Conservation (phyloP, 2,329 filamentous ascomycete species). For the Aureobasidium sp. region DNA sequence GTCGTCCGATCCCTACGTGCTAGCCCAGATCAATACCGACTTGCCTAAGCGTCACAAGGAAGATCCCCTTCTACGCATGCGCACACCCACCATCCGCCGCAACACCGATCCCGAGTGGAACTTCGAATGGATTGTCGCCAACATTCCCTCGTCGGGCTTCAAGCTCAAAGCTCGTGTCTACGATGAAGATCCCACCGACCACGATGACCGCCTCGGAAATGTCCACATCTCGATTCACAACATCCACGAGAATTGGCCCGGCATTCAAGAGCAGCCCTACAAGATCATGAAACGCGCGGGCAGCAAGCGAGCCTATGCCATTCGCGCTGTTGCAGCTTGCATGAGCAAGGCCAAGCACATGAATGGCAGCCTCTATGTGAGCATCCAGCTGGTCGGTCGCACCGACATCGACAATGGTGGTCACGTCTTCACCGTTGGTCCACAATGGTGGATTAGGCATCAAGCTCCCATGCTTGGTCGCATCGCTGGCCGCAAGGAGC, state of each 20-base stretch:
- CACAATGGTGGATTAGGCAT: constrained; percentile 71
- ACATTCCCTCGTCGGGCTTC: constrained; percentile 75
- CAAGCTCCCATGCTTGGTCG: constrained; percentile 85
- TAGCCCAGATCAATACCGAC: constrained; percentile 65
- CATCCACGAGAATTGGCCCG: constrained; percentile 60
- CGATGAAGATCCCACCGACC: constrained; percentile 81
- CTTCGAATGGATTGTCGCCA: constrained; percentile 79
- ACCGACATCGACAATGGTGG: constrained; percentile 60
- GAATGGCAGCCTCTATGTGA: constrained; percentile 64
- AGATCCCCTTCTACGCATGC: constrained; percentile 66
- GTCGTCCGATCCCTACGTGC: constrained; percentile 77
- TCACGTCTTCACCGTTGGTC: constrained; percentile 71
- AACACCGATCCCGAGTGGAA: constrained; percentile 75
- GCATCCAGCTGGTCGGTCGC: constrained; percentile 68
- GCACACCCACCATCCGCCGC: constrained; percentile 68
- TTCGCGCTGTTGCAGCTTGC: constrained; percentile 61
- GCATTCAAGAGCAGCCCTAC: constrained; percentile 58
- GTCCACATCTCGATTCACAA: constrained; percentile 61
- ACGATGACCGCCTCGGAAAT: constrained; percentile 82
- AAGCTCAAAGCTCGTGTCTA: constrained; percentile 78
- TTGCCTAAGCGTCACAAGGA: constrained; percentile 77
- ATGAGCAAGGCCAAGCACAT: constrained; percentile 58
- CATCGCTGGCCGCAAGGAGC: constrained; percentile 59
- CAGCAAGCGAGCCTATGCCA: constrained; percentile 77
- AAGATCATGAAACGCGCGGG: constrained; percentile 75